phyloP scores from a whole-genome alignment of 257 asterid species.

The Datura wrightii region DNA sequence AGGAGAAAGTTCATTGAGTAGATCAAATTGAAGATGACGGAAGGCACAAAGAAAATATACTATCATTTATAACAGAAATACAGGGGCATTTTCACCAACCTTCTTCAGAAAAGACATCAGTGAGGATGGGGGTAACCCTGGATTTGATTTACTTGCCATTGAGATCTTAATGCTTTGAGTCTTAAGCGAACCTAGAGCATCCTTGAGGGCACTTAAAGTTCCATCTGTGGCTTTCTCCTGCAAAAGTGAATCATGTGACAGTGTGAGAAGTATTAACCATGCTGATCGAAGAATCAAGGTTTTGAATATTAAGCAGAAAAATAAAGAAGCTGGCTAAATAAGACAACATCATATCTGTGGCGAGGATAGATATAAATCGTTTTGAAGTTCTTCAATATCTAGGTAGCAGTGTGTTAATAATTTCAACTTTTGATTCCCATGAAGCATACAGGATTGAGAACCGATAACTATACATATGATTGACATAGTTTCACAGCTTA shows the following conservation, averaged over 20 bases:
- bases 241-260: constrained; percentile 16
- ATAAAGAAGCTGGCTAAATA: neutral
- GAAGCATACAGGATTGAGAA: neutral
- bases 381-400: neutral
- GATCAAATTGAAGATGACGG: constrained; percentile 32
- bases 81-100: constrained; percentile 51
- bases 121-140: constrained; percentile 97
- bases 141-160: constrained; percentile 76
- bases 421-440: neutral
- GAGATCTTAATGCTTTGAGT: constrained; percentile 57
- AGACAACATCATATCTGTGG: neutral
- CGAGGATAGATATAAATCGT: constrained; percentile 1
- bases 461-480: neutral
- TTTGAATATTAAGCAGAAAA: constrained; percentile 15
- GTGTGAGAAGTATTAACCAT: neutral
- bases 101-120: constrained; percentile 82
- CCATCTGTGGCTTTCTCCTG: constrained; percentile 49
- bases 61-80: constrained; percentile 10
- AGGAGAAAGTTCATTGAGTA: neutral
- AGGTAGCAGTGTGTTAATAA: neutral
- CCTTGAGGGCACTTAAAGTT: constrained; percentile 63
- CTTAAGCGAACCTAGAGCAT: constrained; percentile 71
- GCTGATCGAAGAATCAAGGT: neutral
- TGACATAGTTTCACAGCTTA: constrained; percentile 13
- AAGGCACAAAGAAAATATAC: constrained; percentile 4